phyloP scores from a whole-genome alignment of 768 basidiomycete species.

The Lactarius psammicola region DNA sequence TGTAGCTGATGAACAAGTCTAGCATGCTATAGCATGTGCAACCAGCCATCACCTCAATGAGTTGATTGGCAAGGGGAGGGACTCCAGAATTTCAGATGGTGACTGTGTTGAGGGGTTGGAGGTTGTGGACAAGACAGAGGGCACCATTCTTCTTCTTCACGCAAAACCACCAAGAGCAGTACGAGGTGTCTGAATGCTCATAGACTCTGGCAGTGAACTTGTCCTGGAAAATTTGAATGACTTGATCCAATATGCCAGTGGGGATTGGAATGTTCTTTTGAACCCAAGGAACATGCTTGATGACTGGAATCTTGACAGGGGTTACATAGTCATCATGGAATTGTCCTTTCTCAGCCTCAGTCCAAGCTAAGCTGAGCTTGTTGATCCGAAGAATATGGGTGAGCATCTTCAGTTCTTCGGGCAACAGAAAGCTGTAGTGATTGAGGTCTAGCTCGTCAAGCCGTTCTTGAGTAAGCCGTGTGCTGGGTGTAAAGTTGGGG shows the following conservation, averaged over 20 bases:
- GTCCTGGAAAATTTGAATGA: no score
- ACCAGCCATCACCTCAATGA: no score
- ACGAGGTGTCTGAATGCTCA: constrained; percentile 25
- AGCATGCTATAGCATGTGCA: no score
- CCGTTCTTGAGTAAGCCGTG: neutral
- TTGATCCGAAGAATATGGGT: constrained; percentile 36
- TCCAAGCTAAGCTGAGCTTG: constrained; percentile 35
- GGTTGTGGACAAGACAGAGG: constrained; percentile 30
- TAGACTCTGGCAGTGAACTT: constrained; percentile 34
- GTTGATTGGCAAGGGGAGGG: no score
- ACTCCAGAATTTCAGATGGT: no score
- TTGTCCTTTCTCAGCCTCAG: constrained; percentile 1
- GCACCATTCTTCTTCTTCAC: neutral
- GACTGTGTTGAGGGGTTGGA: constrained; percentile 32
- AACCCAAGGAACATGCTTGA: no score
- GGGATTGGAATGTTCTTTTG: no score
- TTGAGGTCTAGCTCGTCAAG: neutral
- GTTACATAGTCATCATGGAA: neutral
- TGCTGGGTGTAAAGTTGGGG: neutral
- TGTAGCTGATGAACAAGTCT: no score
- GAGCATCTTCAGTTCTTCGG: constrained; percentile 31
- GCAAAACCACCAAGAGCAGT: neutral
- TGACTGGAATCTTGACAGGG: no score
- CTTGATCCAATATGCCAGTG: no score
- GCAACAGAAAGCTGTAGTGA: constrained; percentile 18